phyloP scores from a whole-genome alignment of 2,329 filamentous ascomycete genomes.

The Colletotrichum sp. region DNA sequence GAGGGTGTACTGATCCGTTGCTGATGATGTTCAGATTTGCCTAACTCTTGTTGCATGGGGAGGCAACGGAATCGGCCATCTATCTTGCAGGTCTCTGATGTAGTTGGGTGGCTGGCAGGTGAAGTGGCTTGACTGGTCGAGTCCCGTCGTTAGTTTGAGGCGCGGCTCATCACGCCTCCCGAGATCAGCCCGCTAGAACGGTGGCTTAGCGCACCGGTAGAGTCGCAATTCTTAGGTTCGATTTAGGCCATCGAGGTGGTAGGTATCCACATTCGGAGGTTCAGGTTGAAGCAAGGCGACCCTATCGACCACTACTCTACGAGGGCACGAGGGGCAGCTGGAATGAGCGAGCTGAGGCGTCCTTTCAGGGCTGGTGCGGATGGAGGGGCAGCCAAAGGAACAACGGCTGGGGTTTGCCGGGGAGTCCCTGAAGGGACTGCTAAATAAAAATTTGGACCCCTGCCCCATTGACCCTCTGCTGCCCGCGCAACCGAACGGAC shows the following conservation, averaged over 20 bases:
- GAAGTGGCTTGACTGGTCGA: neutral
- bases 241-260: neutral
- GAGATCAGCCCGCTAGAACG: neutral
- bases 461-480: constrained; percentile 17
- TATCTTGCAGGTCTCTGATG: neutral
- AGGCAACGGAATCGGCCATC: neutral
- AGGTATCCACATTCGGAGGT: neutral
- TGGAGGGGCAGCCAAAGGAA: neutral
- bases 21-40: neutral
- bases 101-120: neutral
- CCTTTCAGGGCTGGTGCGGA: neutral
- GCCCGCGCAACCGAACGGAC: constrained; percentile 19
- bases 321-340: neutral
- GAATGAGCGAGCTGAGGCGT: constrained; percentile 1
- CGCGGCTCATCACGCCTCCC: constrained; percentile 10
- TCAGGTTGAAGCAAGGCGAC: neutral
- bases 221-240: neutral
- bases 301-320: neutral
- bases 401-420: neutral
- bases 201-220: constrained; percentile 1
- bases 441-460: constrained; percentile 16
- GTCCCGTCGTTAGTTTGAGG: neutral
- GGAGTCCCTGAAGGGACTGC: constrained; percentile 15
- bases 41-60: too few species aligned
- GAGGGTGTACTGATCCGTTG: neutral